Evolutionary conservation across 495 filamentous ascomycete species (phyloP), one percentile per base, ranked within the genome.

Genomic region (Xeromyces bisporus): DNA sequence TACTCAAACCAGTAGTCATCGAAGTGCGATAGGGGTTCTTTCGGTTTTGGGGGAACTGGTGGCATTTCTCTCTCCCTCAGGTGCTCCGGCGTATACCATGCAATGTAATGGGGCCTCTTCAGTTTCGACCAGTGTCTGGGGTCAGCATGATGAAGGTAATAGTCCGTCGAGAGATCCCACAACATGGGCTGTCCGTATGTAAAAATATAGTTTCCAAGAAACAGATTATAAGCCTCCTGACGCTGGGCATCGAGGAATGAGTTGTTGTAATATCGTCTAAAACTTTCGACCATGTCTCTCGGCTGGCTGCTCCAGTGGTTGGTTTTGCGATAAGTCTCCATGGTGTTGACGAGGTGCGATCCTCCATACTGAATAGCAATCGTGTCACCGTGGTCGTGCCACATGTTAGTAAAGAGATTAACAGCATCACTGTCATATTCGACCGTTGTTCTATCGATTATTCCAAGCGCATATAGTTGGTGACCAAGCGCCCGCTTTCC

Each of bases 1-100:
- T 93, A 94, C 41, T 96, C 89, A n/a, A 87, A 62, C 91, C 91
- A 97, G 51, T 91, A 96, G 44, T 96, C 87, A 42, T 97, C 89
- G 37, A 81, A 83, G 28, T 67, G 73, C 3, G 66, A 64, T 10
- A 87, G 54, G 2, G 71, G 62, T 21, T 75, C 74, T 20, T 56
- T 56, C 2, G 55, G 52, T 18, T 55, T 43, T 13, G 57, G 37
- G 26, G 58, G 60, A n/a, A 66, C 62, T 17, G 60, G 54, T 4
- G 69, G 69, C 14, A 80, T 44, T 15, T 65, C 63, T 40, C 66
- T 53, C 15, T 66, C 52, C 31, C 78, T 63, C 3, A 97, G 66
- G 46, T 76, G 59, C 26, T 72, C 65, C 0, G 85, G 84, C 0
- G 77, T 93, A 50, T 70, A 94, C 89, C 89, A 97, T 29, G 74